Evolutionary conservation across 2,329 filamentous ascomycete species (phyloP), one percentile per base, ranked within the genome.

Genomic region (Venturia pyrina): DNA sequence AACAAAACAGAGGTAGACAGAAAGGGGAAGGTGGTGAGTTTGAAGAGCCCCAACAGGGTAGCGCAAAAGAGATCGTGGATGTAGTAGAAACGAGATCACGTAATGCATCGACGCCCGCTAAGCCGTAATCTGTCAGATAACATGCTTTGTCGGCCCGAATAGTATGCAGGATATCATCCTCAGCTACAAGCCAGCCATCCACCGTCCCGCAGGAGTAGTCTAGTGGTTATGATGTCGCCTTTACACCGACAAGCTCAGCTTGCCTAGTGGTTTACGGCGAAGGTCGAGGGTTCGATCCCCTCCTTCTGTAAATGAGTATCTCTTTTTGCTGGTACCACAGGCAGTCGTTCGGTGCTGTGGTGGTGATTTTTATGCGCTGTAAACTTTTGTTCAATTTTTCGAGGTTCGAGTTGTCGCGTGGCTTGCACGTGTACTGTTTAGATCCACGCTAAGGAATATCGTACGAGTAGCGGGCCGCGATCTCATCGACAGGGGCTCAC

Each of bases 211-310:
- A 53, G 62, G 41, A 48, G 62, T 64, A 64, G 62, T 64, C 62
- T 64, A 64, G 62, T 64, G 62, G 62, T 64, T 64, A 64, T 64
- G 62, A 64, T 64, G 62, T 64, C 43, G 62, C 62, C 62, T 64
- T 64, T 64, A 64, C 62, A 64, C 11, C 5, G 3, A 17, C 4
- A 1, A 19, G 11, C 15, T 5, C 1, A 32, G 8, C 5, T 17
- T 7, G 28, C 24, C 2, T 6, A 5, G 2, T 13, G 4, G 17
- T n/a, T 10, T 3, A 11, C 62, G 62, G 62, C 62, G 43, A 64
- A 64, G 62, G 62, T 64, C 62, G 62, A 17, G 62, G 62, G 62
- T 64, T 64, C 62, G 62, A 64, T n/a, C 44, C 62, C 62, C 62
- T 17, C 44, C 62, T 48, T 17, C n/a, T 53, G 62, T 64, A 64